Evolutionary conservation across 1,139 yeast species (phyloP).

Genomic region (Geotrichum histeridarum): DNA sequence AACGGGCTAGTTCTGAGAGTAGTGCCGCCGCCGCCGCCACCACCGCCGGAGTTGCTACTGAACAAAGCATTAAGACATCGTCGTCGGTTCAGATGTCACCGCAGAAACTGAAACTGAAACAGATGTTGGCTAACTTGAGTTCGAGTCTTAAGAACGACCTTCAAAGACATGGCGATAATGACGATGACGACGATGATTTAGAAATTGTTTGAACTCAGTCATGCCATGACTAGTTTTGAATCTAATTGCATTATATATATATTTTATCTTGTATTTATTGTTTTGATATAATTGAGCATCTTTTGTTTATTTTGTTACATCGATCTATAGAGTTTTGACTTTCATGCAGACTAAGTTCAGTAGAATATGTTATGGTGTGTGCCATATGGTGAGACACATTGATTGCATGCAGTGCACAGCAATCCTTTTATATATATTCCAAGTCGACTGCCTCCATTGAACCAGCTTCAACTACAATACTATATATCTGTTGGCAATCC

Average conservation of each 20-base stretch:
- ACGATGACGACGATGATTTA: constrained; percentile 8
- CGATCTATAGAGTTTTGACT: too few species aligned
- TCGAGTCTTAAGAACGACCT: not conserved
- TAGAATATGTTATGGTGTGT: too few species aligned
- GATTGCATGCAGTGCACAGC: too few species aligned
- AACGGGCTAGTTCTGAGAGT: too few species aligned
- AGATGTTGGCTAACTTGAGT: not conserved
- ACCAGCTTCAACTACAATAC: too few species aligned
- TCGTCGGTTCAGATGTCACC: not conserved
- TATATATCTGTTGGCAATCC: too few species aligned
- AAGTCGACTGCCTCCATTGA: too few species aligned
- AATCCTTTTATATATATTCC: too few species aligned
- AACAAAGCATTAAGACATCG: not conserved
- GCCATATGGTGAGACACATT: too few species aligned
- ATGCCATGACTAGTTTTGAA: not conserved
- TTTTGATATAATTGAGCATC: not conserved
- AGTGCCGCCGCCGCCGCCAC: not conserved
- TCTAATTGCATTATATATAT: too few species aligned
- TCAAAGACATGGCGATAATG: not conserved
- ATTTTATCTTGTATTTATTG: not conserved
- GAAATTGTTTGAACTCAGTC: constrained; percentile 1
- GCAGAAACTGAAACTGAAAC: constrained; percentile 1
- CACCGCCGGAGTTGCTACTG: not conserved
- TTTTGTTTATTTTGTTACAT: not conserved
- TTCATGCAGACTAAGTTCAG: too few species aligned